Evolutionary conservation across 805 yeast genomes (phyloP).

Genomic region (Saturnispora besseyi): DNA sequence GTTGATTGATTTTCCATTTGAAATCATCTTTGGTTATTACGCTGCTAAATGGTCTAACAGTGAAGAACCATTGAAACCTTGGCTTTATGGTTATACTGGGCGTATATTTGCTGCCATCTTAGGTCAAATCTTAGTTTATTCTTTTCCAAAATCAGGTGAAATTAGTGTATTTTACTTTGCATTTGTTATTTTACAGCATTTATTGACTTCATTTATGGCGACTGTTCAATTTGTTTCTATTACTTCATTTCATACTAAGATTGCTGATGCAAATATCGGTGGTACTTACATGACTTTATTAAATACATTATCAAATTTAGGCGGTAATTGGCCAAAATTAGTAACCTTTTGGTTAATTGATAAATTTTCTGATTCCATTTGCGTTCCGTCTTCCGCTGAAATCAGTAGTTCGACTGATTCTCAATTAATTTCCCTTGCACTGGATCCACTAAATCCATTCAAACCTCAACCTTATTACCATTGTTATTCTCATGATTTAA

Average conservation of each 20-base stretch:
- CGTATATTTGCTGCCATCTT: slow-evolving; percentile 64
- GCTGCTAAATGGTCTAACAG: slow-evolving; percentile 94
- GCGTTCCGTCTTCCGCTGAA: slow-evolving; percentile 29
- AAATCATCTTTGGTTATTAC: slow-evolving; percentile 87
- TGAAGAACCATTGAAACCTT: slow-evolving; percentile 66
- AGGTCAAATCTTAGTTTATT: slow-evolving; percentile 64
- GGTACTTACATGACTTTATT: slow-evolving; percentile 97
- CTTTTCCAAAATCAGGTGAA: slow-evolving; percentile 52
- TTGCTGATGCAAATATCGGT: slow-evolving; percentile 93
- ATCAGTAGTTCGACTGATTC: not conserved
- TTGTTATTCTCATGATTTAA: slow-evolving; percentile 28
- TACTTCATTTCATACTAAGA: slow-evolving; percentile 88
- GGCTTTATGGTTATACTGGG: slow-evolving; percentile 84
- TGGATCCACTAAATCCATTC: slow-evolving; percentile 18
- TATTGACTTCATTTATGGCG: slow-evolving; percentile 82
- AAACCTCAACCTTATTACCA: slow-evolving; percentile 20
- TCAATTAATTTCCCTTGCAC: not conserved
- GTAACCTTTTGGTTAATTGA: slow-evolving; percentile 75
- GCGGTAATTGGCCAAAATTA: slow-evolving; percentile 97
- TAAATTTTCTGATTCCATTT: slow-evolving; percentile 57
- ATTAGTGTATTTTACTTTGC: slow-evolving; percentile 50
- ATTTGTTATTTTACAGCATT: slow-evolving; percentile 72
- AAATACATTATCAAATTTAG: slow-evolving; percentile 84
- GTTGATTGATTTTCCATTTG: slow-evolving; percentile 91
- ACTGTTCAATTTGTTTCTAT: slow-evolving; percentile 93